Evolutionary conservation across 345 rosid species (phyloP).

Genomic region (Corymbia maculata): DNA sequence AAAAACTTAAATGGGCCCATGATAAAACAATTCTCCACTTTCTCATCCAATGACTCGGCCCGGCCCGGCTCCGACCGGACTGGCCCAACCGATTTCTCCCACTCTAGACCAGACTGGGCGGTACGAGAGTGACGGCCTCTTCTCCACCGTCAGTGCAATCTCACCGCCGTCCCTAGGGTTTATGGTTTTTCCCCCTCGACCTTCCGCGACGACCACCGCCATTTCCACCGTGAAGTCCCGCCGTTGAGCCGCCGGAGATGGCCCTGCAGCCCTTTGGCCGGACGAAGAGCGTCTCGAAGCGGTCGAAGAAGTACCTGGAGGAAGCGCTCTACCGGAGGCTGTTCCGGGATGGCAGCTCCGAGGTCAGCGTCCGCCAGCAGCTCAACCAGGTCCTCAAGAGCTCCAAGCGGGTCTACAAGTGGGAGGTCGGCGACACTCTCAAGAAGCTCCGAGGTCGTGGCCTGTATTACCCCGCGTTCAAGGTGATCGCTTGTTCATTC

Average conservation of each 20-base stretch:
- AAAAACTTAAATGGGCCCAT: not conserved
- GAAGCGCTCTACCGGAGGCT: conserved; percentile 62
- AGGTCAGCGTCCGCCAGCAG: conserved; percentile 54
- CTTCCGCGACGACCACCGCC: not conserved
- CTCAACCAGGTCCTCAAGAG: conserved; percentile 72
- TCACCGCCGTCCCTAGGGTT: not conserved
- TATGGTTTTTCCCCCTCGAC: not conserved
- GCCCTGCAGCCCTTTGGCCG: conserved; percentile 53
- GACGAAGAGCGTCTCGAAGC: conserved; percentile 42
- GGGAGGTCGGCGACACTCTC: conserved; percentile 90
- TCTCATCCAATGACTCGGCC: not conserved
- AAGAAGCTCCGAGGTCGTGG: conserved; percentile 72
- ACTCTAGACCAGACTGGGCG: not conserved
- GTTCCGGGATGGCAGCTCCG: conserved; percentile 71
- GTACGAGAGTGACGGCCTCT: not conserved
- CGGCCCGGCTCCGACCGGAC: not conserved
- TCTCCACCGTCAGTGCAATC: not conserved
- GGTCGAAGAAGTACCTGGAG: conserved; percentile 85
- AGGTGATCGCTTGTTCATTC: conserved; percentile 30
- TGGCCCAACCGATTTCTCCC: not conserved
- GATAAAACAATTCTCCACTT: not conserved
- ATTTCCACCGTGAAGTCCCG: not conserved
- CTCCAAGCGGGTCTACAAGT: conserved; percentile 82
- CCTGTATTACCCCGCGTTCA: conserved; percentile 75
- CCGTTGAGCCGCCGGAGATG: conserved; percentile 10